Evolutionary conservation across 208 protist species (phyloP).

Genomic region (Baffinella frigidus): DNA sequence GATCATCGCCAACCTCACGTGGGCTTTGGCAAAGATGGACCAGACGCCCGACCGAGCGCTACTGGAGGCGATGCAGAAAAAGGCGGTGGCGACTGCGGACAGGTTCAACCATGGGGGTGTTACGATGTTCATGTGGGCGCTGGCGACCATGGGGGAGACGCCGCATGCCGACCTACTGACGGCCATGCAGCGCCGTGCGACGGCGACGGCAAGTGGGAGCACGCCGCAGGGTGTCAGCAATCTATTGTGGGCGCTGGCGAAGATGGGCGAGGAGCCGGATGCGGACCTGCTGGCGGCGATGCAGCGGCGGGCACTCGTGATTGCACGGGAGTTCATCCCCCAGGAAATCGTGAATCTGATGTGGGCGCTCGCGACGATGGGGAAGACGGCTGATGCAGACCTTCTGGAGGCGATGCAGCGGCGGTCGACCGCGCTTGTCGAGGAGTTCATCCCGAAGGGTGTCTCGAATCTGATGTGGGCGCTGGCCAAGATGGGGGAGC

Average conservation of each 20-base stretch:
- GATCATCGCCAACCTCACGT: background rate
- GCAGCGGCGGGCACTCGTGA: background rate
- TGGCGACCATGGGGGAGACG: background rate
- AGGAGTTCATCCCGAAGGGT: background rate
- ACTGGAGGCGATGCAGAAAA: background rate
- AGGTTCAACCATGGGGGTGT: background rate
- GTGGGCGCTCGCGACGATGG: constrained; percentile 8
- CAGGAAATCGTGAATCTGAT: background rate
- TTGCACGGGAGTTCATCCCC: background rate
- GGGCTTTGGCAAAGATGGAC: background rate
- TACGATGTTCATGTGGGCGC: background rate
- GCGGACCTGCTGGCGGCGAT: background rate
- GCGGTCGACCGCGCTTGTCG: background rate
- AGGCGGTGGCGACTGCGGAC: background rate
- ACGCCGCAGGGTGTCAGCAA: background rate
- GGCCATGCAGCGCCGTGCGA: background rate
- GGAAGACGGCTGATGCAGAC: background rate
- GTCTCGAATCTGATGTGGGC: background rate
- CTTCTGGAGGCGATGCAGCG: background rate
- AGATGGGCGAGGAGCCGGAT: background rate
- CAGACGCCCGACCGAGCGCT: background rate
- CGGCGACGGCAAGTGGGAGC: background rate
- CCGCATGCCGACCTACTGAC: background rate
- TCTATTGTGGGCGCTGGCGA: background rate
- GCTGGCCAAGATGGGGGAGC: background rate